A percentile compares a stretch with the other conserved stretches of the same genome.
Conservation (phyloP, 2,329 filamentous ascomycete genomes). For the Apiospora sp. region DNA sequence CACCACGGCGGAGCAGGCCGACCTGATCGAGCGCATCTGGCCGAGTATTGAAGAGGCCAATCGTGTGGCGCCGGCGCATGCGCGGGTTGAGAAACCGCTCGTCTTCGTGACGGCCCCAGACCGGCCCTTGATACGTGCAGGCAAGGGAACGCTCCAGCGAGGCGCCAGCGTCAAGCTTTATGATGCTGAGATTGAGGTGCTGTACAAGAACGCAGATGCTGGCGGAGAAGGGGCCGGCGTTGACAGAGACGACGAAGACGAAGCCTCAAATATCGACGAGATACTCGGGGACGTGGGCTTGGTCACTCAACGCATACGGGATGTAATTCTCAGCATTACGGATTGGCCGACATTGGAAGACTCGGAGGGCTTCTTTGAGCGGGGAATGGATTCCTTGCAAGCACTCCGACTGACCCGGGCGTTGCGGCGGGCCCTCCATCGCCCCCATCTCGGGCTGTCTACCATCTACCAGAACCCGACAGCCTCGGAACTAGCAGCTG, state of each 20-base stretch:
- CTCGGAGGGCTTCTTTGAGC: background rate
- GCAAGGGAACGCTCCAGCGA: constrained; percentile 10
- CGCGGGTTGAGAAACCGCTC: constrained; percentile 29
- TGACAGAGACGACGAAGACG: background rate
- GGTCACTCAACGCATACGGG: background rate
- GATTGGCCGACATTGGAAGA: background rate
- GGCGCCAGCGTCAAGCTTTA: background rate
- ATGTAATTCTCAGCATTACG: background rate
- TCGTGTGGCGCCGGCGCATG: constrained; percentile 52
- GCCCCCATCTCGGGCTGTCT: background rate
- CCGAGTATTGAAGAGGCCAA: constrained; percentile 52
- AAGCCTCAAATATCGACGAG: background rate
- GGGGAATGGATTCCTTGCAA: constrained; percentile 29
- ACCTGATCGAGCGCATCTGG: constrained; percentile 54
- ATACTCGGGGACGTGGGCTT: background rate
- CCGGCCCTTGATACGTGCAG: background rate
- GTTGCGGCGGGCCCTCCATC: background rate
- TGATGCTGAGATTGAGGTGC: background rate
- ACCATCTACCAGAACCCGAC: background rate
- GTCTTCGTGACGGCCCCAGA: background rate
- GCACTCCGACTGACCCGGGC: constrained; percentile 24
- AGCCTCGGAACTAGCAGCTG: background rate
- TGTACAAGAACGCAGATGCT: background rate
- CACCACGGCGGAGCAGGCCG: constrained; percentile 37
- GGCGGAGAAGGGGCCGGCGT: background rate